These are phyloP conservation scores for Pseudevernia furfuracea DNA, from an alignment of 495 filamentous ascomycete species.

Conservation along the genomic window DNA sequence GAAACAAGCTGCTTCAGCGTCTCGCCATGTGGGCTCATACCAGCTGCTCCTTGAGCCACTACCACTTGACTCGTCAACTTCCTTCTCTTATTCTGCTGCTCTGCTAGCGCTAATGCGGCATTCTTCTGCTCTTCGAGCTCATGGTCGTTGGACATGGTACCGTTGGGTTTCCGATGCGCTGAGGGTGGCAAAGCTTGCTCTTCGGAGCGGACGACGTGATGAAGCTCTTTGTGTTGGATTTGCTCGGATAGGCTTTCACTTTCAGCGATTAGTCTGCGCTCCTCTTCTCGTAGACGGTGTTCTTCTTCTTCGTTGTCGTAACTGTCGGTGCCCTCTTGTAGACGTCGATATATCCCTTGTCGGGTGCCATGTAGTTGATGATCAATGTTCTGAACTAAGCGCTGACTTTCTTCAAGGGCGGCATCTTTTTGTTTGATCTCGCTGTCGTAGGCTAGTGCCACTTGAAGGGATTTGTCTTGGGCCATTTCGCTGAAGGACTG, in stretches of 20 bases:
- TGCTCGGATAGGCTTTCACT: constrained; percentile 23
- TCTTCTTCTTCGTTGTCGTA: constrained; percentile 17
- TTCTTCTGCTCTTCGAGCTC: constrained; percentile 16
- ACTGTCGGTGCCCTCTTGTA: constrained; percentile 6
- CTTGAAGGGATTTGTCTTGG: constrained; percentile 21
- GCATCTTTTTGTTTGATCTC: constrained; percentile 24
- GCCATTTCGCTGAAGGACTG: constrained; percentile 19
- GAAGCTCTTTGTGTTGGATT: constrained; percentile 23
- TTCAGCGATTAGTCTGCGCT: background rate
- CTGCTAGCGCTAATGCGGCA: constrained; percentile 17
- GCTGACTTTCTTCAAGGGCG: constrained; percentile 17
- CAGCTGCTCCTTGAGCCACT: constrained; percentile 21
- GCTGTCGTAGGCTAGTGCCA: constrained; percentile 22
- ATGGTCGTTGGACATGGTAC: constrained; percentile 3
- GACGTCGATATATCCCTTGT: constrained; percentile 9
- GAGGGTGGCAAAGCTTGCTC: constrained; percentile 17
- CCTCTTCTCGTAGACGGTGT: constrained; percentile 12
- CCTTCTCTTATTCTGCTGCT: constrained; percentile 21
- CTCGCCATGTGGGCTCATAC: constrained; percentile 24
- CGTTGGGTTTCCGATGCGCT: constrained; percentile 11
- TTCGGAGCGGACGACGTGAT: constrained; percentile 19
- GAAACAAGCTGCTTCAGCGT: constrained; percentile 21
- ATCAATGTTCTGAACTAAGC: constrained; percentile 15
- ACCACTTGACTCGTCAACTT: constrained; percentile 16
- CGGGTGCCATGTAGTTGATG: constrained; percentile 15